Conservation (phyloP, 805 yeast genomes). For the Barnettozyma sucrosica region DNA sequence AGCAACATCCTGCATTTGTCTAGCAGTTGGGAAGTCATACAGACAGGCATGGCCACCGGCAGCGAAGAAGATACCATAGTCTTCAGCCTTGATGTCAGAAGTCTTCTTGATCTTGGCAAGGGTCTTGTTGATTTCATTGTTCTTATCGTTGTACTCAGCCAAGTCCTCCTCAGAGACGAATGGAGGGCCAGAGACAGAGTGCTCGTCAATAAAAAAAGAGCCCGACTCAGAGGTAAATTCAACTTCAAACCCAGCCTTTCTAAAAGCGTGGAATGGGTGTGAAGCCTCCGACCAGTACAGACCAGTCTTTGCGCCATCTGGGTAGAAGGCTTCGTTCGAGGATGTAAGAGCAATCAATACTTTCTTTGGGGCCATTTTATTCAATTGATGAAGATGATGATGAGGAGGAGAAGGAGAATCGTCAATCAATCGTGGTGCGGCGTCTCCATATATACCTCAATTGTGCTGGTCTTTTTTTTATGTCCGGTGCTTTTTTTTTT, state of each 20-base stretch:
- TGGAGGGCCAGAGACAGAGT: slow-evolving; percentile 36
- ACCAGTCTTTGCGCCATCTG: slow-evolving; percentile 58
- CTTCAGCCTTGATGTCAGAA: slow-evolving; percentile 40
- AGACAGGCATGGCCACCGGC: slow-evolving; percentile 64
- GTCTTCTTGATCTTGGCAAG: slow-evolving; percentile 40
- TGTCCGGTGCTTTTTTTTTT: no score
- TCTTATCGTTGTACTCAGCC: slow-evolving; percentile 32
- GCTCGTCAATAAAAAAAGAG: slow-evolving; percentile 49
- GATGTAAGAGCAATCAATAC: slow-evolving; percentile 41
- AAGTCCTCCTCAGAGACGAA: slow-evolving; percentile 41
- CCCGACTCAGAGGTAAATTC: slow-evolving; percentile 57
- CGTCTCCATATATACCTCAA: no score
- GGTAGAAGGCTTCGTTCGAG: slow-evolving; percentile 42
- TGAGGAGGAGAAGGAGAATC: no score
- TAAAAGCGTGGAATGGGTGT: slow-evolving; percentile 50
- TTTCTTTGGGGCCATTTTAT: slow-evolving; percentile 21
- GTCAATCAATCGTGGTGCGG: no score
- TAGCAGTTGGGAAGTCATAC: slow-evolving; percentile 52
- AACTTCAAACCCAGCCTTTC: slow-evolving; percentile 44
- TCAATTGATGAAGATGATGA: no score
- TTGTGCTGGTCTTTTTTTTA: no score
- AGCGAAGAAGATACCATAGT: slow-evolving; percentile 51
- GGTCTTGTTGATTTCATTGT: slow-evolving; percentile 34
- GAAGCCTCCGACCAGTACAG: slow-evolving; percentile 51
- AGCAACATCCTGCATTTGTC: slow-evolving; percentile 40